Evolutionary conservation across 306 rosid genomes (phyloP).

Genomic region (Casuarina glauca): DNA sequence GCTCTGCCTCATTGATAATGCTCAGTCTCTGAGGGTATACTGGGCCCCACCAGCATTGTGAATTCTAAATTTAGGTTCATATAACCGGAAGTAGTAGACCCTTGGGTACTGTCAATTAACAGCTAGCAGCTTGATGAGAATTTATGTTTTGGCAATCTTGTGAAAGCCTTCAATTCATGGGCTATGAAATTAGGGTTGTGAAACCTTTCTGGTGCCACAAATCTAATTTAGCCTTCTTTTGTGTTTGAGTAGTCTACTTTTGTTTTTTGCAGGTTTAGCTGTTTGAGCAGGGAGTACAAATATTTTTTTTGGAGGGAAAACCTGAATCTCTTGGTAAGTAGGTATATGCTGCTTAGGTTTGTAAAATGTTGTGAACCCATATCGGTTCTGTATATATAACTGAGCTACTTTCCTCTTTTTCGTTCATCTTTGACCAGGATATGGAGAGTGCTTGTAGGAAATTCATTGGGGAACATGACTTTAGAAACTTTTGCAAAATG

Average conservation of each 20-base stretch:
- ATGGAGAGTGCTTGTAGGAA: slow-evolving; percentile 77
- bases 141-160: background rate
- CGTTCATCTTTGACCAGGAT: slow-evolving; percentile 54
- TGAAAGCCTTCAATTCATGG: background rate
- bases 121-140: background rate
- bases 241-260: slow-evolving; percentile 25
- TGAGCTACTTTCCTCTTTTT: slow-evolving; percentile 18
- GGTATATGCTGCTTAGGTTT: slow-evolving; percentile 18
- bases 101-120: background rate
- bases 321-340: slow-evolving; percentile 59
- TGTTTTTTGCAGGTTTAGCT: slow-evolving; percentile 74
- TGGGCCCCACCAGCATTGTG: background rate
- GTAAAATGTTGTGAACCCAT: slow-evolving; percentile 17
- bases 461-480: slow-evolving; percentile 86
- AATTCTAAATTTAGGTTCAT: background rate
- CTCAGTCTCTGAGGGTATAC: background rate
- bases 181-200: background rate
- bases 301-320: slow-evolving; percentile 87
- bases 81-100: background rate
- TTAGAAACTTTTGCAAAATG: slow-evolving; percentile 94
- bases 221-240: background rate
- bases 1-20: background rate
- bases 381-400: slow-evolving; percentile 17
- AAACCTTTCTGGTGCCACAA: background rate
- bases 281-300: slow-evolving; percentile 82